Percentiles rank a stretch among this genome's conserved stretches.
These are phyloP conservation scores for Cladosporium colombiae DNA, from an alignment of 2,329 filamentous ascomycete genomes.

Conservation along the genomic window DNA sequence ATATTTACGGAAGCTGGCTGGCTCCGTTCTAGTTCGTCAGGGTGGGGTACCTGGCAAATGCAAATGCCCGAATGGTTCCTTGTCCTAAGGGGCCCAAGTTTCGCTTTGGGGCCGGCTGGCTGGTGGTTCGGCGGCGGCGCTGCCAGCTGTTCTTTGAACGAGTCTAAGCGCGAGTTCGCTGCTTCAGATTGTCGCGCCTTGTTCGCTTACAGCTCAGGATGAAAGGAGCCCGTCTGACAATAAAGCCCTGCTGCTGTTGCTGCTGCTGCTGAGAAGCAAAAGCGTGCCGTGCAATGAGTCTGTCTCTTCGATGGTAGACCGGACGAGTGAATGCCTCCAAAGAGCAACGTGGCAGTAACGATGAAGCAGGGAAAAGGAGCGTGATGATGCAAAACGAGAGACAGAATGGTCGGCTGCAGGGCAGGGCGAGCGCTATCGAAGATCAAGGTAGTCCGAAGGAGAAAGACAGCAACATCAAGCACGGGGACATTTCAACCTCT, in stretches of 20 bases:
- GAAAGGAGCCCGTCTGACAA: background rate
- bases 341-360: background rate
- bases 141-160: conserved; percentile 13
- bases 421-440: background rate
- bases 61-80: conserved; percentile 4
- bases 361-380: conserved; percentile 4
- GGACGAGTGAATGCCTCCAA: background rate
- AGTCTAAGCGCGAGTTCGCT: conserved; percentile 4
- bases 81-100: background rate
- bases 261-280: too few species aligned
- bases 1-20: background rate
- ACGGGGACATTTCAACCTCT: background rate
- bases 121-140: conserved; percentile 1
- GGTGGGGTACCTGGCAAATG: conserved; percentile 5
- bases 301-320: background rate
- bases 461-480: background rate
- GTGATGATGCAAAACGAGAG: conserved; percentile 1
- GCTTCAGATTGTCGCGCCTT: conserved; percentile 15
- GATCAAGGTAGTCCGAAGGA: background rate
- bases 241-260: background rate
- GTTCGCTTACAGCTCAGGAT: conserved; percentile 4
- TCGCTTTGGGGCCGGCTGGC: background rate
- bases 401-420: conserved; percentile 1
- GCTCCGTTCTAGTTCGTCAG: background rate
- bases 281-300: background rate